Evolutionary conservation across 2,329 filamentous ascomycete species (phyloP), one percentile per base, ranked within the genome.

Genomic region (Fusarium acutatum): DNA sequence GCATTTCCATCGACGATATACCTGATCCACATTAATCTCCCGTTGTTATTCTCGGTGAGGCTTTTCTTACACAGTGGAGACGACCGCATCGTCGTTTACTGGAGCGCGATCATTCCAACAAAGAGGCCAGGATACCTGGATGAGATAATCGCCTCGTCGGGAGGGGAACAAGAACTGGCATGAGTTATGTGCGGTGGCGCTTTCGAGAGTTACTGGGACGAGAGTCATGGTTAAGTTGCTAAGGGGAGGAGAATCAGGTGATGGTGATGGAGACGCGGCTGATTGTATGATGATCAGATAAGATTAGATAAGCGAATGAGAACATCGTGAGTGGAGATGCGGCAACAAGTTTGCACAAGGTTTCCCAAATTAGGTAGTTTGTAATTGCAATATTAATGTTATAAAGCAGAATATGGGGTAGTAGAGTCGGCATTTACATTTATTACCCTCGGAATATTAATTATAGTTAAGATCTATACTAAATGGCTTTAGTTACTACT

Each of bases 1-100:
- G 79, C 80, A 47, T 82, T 82, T 3, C 81, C 81, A 34, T 82
- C 81, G 3, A 79, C 79, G 6, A 80, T 67, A 34, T 82, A 82
- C 17, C 81, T 82, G n/a, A 30, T 1, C 11, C 7, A n/a, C 1
- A 1, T 38, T 18, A 32, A 46, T 62, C 14, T 24, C 6, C 17
- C 0, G 20, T n/a, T 12, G 6, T 8, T 22, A 4, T 9, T 26
- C 13, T 17, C 11, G 5, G 18, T 35, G 35, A 65, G 59, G 60
- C 40, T 40, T 60, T 75, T 69, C 78, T 64, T 70, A 81, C 80
- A 81, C 38, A 28, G 76, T 78, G 24, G 77, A 77, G 24, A 77
- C 47, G 2, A 52, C 38, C 3, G 71, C 60, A 38, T 62, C 46
- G 8, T 76, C 67, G 18, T 68, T 38, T 8, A 69, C 73, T 4